Conservation (phyloP, 495 filamentous ascomycete genomes). For the Paragyromitra xinjiangensis region DNA sequence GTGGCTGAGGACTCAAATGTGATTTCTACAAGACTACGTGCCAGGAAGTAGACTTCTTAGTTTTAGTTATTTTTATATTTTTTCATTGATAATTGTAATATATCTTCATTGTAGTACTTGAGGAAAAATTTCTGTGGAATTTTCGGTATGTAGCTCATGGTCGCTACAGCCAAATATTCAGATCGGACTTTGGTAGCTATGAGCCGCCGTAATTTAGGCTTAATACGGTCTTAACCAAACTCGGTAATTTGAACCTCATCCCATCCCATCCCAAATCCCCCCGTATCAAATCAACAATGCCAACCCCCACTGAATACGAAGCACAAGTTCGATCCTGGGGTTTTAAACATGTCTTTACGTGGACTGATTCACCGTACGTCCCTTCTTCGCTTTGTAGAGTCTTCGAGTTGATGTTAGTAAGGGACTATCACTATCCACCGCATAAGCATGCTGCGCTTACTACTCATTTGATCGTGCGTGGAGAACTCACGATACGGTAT, state of each 20-base stretch:
- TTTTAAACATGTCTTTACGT: conserved; percentile 25
- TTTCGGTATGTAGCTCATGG: too few relatives aligned
- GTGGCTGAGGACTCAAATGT: too few relatives aligned
- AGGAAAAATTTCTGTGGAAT: too few relatives aligned
- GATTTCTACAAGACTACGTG: too few relatives aligned
- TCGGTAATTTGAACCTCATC: neutral
- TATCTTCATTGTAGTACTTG: too few relatives aligned
- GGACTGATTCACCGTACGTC: conserved; percentile 25
- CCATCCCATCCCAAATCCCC: neutral
- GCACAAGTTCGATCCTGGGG: conserved; percentile 23
- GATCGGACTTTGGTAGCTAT: too few relatives aligned
- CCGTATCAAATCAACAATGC: conserved; percentile 8
- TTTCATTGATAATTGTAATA: too few relatives aligned
- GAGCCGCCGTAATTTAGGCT: too few relatives aligned
- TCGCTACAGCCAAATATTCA: too few relatives aligned
- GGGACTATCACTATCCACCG: conserved; percentile 15
- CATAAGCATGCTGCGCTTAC: conserved; percentile 30
- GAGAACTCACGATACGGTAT: conserved; percentile 25
- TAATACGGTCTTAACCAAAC: neutral
- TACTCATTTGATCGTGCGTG: conserved; percentile 10
- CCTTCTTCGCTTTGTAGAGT: too few relatives aligned
- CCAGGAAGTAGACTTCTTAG: too few relatives aligned
- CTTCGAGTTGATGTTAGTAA: neutral
- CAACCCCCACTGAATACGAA: conserved; percentile 8
- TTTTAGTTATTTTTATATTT: too few relatives aligned